Percentiles rank a stretch among this genome's conserved stretches.
Conservation (phyloP, 305 asterid genomes). For the Stenogyne calaminthoides region DNA sequence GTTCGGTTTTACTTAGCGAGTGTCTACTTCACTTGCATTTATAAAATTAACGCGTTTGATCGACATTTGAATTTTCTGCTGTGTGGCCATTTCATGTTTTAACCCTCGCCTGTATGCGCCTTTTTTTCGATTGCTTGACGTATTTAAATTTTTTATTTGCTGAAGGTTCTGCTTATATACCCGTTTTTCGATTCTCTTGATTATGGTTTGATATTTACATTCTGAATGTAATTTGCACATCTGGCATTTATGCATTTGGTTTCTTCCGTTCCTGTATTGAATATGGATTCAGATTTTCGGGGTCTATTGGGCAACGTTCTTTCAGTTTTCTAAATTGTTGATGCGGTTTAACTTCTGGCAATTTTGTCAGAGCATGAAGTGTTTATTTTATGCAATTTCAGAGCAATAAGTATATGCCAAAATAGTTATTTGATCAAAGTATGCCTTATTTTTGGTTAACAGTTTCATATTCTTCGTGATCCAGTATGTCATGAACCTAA, state of each 20-base stretch:
- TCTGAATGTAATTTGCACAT: not conserved
- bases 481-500: not conserved
- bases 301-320: not conserved
- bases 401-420: not conserved
- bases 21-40: conserved; percentile 11
- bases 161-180: not conserved
- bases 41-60: not conserved
- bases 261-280: not conserved
- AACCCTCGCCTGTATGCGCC: not conserved
- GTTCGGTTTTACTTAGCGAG: not conserved
- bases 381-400: not conserved
- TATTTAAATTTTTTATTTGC: not conserved
- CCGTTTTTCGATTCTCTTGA: not conserved
- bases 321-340: not conserved
- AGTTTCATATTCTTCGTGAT: not conserved
- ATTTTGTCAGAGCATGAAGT: conserved; percentile 2
- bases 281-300: not conserved
- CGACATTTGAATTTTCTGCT: not conserved
- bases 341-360: not conserved
- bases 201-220: not conserved
- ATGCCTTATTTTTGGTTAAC: not conserved
- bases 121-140: not conserved
- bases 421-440: not conserved
- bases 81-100: not conserved
- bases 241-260: not conserved